Evolutionary conservation across 2,329 filamentous ascomycete genomes (phyloP).

Genomic region (Bipolaris gigantea): DNA sequence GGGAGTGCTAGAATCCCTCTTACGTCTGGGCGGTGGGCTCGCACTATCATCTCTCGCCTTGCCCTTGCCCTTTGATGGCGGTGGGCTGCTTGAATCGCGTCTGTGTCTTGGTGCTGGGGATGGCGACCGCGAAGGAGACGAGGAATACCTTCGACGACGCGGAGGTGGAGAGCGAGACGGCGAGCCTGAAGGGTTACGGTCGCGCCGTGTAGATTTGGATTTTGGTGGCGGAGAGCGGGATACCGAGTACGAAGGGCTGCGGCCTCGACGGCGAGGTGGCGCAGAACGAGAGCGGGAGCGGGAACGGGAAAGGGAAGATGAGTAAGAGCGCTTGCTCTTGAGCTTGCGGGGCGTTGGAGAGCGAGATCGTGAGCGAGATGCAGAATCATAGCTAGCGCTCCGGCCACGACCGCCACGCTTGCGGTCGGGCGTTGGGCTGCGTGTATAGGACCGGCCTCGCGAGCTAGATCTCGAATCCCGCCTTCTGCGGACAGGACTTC

Average conservation of each 20-base stretch:
- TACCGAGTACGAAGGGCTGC: constrained; percentile 24
- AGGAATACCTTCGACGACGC: constrained; percentile 4
- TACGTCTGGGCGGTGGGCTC: background rate
- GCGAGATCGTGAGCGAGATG: constrained; percentile 30
- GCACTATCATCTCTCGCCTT: constrained; percentile 3
- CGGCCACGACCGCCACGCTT: constrained; percentile 25
- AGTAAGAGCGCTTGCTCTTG: constrained; percentile 25
- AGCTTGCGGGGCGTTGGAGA: constrained; percentile 28
- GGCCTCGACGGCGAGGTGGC: constrained; percentile 28
- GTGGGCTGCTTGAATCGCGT: constrained; percentile 8
- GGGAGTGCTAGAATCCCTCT: constrained; percentile 5
- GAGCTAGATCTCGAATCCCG: constrained; percentile 32
- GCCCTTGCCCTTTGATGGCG: constrained; percentile 1
- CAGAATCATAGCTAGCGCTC: constrained; percentile 24
- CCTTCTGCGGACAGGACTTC: constrained; percentile 25
- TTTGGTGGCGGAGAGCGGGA: constrained; percentile 24
- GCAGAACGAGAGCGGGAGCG: constrained; percentile 28
- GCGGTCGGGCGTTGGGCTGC: constrained; percentile 32
- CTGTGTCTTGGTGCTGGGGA: constrained; percentile 6
- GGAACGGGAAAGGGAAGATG: constrained; percentile 22
- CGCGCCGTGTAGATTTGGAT: constrained; percentile 13
- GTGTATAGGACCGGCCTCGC: constrained; percentile 34
- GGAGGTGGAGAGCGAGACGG: constrained; percentile 8
- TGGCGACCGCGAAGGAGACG: constrained; percentile 2
- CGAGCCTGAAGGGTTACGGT: constrained; percentile 22